Evolutionary conservation across 2,329 filamentous ascomycete genomes (phyloP).

Genomic region (Pseudomassariella vexata): DNA sequence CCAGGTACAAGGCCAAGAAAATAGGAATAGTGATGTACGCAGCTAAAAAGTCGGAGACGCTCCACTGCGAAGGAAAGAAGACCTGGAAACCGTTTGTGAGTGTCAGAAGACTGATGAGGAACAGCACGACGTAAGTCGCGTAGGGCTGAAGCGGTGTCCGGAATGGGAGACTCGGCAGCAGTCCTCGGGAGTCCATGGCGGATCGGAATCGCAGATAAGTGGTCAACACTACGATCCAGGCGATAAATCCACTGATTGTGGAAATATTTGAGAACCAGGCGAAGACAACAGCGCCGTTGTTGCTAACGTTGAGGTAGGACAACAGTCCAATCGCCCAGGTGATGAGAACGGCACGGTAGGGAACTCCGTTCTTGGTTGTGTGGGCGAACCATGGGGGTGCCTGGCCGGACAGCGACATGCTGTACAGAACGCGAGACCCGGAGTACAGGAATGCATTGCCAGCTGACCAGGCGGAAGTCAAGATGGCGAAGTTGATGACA

Average conservation of each 20-base stretch:
- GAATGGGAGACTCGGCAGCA: conserved; percentile 47
- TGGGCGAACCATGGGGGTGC: conserved; percentile 56
- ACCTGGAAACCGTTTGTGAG: conserved; percentile 72
- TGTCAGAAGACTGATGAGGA: conserved; percentile 54
- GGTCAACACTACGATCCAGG: conserved; percentile 53
- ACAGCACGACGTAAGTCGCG: conserved; percentile 54
- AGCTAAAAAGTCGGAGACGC: conserved; percentile 56
- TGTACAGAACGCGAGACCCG: conserved; percentile 64
- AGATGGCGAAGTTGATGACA: conserved; percentile 62
- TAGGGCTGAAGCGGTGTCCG: conserved; percentile 53
- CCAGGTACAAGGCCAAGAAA: conserved; percentile 55
- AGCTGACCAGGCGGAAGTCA: conserved; percentile 60
- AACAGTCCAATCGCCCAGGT: conserved; percentile 58
- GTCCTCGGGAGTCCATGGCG: conserved; percentile 46
- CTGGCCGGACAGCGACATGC: conserved; percentile 60
- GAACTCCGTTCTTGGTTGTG: conserved; percentile 58
- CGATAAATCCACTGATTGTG: conserved; percentile 55
- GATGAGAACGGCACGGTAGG: conserved; percentile 47
- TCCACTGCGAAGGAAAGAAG: conserved; percentile 64
- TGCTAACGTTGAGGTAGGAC: conserved; percentile 64
- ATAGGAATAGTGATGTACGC: conserved; percentile 58
- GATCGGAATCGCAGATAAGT: conserved; percentile 55
- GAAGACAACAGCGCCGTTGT: conserved; percentile 58
- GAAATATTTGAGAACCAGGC: conserved; percentile 68
- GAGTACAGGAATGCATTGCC: conserved; percentile 60